Conservation (phyloP, 2,329 filamentous ascomycete genomes). For the Graphiopsis chlorocephala region DNA sequence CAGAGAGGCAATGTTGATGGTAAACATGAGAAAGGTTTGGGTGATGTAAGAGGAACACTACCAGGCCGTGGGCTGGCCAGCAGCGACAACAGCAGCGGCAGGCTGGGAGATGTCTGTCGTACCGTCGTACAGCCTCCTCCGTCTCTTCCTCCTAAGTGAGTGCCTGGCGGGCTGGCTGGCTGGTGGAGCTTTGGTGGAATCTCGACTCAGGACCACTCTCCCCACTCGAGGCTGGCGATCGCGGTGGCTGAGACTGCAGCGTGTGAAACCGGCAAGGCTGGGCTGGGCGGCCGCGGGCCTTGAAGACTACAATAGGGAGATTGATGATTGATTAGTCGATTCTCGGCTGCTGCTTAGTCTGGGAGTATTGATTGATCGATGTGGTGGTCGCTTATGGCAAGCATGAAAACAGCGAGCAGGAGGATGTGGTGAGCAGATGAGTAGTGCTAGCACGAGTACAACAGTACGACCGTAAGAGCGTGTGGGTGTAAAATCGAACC, state of each 20-base stretch:
- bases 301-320: background rate
- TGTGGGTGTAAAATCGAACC: background rate
- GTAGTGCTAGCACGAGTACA: background rate
- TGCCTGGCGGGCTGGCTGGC: background rate
- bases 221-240: constrained; percentile 4
- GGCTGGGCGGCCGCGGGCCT: background rate
- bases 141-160: background rate
- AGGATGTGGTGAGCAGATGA: background rate
- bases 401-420: background rate
- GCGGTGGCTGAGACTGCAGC: constrained; percentile 1
- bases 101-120: constrained; percentile 11
- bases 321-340: background rate
- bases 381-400: background rate
- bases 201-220: background rate
- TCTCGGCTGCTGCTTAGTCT: background rate
- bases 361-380: background rate
- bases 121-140: constrained; percentile 6
- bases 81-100: background rate
- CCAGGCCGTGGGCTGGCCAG: constrained; percentile 8
- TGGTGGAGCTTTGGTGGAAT: background rate
- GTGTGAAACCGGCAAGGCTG: background rate
- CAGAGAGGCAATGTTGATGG: constrained; percentile 19
- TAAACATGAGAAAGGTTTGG: background rate
- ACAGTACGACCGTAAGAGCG: background rate
- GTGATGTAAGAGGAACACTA: background rate